phyloP scores from a whole-genome alignment of 2,329 filamentous ascomycete species.

The Monilinia laxa region DNA sequence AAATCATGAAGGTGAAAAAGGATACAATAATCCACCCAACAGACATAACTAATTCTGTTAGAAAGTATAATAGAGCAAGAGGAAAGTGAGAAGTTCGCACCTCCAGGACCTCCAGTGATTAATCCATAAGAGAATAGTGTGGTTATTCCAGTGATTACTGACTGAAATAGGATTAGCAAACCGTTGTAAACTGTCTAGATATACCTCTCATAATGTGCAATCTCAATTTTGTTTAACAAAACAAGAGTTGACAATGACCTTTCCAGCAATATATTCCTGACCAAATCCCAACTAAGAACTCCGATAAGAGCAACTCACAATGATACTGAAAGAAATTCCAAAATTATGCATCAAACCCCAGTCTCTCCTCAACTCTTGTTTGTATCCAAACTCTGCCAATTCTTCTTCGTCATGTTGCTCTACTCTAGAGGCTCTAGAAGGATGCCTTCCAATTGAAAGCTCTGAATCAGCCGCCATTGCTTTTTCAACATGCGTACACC shows the following conservation, averaged over 20 bases:
- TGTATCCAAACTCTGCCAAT: constrained; percentile 57
- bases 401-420: constrained; percentile 48
- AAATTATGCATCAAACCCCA: constrained; percentile 61
- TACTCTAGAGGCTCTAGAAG: constrained; percentile 21
- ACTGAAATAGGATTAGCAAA: constrained; percentile 43
- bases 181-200: constrained; percentile 12
- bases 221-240: background rate
- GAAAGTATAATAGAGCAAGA: background rate
- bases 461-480: constrained; percentile 16
- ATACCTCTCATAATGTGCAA: background rate
- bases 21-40: constrained; percentile 56
- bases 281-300: background rate
- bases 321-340: constrained; percentile 61
- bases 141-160: constrained; percentile 59
- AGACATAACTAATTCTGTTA: constrained; percentile 48
- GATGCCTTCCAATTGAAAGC: constrained; percentile 25
- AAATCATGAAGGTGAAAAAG: constrained; percentile 56
- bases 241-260: background rate
- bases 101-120: constrained; percentile 54
- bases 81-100: constrained; percentile 43
- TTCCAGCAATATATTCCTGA: background rate
- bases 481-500: background rate
- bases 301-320: constrained; percentile 44
- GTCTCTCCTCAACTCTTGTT: constrained; percentile 57
- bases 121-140: constrained; percentile 59